Percentiles rank a stretch among this genome's conserved stretches.
These are phyloP conservation scores for Lichtheimia hyalospora DNA, from an alignment of 371 early-diverging fungal species.

Conservation along the genomic window DNA sequence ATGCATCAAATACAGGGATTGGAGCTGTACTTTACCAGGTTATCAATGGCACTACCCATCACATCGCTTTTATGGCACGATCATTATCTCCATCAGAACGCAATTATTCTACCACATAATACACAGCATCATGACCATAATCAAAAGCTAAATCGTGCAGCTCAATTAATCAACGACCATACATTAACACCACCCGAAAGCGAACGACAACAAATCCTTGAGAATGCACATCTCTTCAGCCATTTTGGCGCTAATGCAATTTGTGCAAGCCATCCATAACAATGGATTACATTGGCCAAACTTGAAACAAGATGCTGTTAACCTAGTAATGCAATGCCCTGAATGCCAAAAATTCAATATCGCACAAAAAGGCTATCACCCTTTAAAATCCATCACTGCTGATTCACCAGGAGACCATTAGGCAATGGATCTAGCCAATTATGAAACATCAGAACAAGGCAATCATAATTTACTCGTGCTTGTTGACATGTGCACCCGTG, in stretches of 20 bases:
- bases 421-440: constrained; percentile 11
- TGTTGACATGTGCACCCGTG: neutral
- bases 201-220: constrained; percentile 10
- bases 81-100: too few relatives aligned
- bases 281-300: constrained; percentile 18
- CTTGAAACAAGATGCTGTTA: constrained; percentile 14
- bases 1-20: too few relatives aligned
- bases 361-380: constrained; percentile 11
- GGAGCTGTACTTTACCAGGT: too few relatives aligned
- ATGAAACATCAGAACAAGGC: neutral
- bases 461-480: constrained; percentile 15
- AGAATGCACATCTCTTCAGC: constrained; percentile 13
- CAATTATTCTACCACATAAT: too few relatives aligned
- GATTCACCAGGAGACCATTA: constrained; percentile 15
- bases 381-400: constrained; percentile 12
- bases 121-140: too few relatives aligned
- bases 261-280: constrained; percentile 10
- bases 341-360: constrained; percentile 19
- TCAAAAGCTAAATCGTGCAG: neutral
- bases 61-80: too few relatives aligned
- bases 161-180: neutral
- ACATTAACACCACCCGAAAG: neutral
- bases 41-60: too few relatives aligned
- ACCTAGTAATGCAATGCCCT: constrained; percentile 6
- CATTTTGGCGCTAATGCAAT: constrained; percentile 22